Base-by-base conservation (phyloP, 2,329 filamentous ascomycete species). In the Amesomyces nigricolor region DNA sequence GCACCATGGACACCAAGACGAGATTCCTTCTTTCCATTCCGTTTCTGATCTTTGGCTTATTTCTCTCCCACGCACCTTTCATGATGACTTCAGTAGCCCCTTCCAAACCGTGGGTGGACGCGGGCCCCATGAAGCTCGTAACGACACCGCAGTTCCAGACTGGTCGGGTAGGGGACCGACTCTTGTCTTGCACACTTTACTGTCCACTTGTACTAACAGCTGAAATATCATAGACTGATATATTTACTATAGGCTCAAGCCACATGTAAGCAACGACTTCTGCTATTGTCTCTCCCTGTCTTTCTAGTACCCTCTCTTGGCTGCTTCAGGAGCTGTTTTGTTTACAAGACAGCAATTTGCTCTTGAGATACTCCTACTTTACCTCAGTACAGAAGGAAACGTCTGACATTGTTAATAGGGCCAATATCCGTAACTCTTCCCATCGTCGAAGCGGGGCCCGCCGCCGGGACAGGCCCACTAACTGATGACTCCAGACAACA, bases 121-220 rank as follows among this genome's bases (percentile, higher is more conserved):
- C 32, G 67, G 70, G 37, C 80, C 80, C 35, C 75, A 35, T 83
- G 67, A 72, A 73, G 64, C 71, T 83, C 54, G 73, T 83, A 44
- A 68, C 70, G 3, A 83, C 80, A 53, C 80, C 80, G 16, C 75
- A 78, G 57, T 78, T 72, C 59, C 71, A 73, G 63, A 79, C 77
- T 3, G 74, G 76, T 57, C 78, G 78, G 72, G 77, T 78, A 57
- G 17, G 14, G 11, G 16, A 35, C 32, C 4, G 6, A 26, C 6
- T 26, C 22, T 26, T 5, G 6, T 26, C 5, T 26, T 26, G 22
- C 3, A 26, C 22, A 26, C 22, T 26, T 4, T 1, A 26, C 6
- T 26, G 22, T 26, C 22, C 22, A 3, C 22, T 26, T 26, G 6
- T 26, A 26, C 22, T 26, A 6, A 26, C 22, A 26, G 4, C 22